Percentiles rank a stretch among this genome's conserved stretches.
These are phyloP conservation scores for Amanita exitialis DNA, from an alignment of 768 basidiomycete species.

Conservation along the genomic window DNA sequence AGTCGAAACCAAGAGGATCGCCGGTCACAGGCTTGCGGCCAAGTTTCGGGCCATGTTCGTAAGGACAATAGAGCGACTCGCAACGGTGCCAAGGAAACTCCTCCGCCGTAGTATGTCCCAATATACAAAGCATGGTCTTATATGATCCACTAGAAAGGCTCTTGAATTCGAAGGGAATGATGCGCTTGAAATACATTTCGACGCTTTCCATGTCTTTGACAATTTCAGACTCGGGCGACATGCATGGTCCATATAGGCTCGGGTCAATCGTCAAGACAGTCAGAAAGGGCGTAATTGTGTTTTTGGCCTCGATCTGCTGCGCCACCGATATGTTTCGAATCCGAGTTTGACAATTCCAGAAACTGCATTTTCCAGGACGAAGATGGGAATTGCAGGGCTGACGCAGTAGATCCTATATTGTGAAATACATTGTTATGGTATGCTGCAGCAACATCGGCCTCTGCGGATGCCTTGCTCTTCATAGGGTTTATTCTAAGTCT, in stretches of 20 bases:
- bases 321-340: neutral
- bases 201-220: neutral
- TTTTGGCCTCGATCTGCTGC: neutral
- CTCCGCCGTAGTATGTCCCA: neutral
- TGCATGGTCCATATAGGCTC: neutral
- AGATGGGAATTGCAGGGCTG: neutral
- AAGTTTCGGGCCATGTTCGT: neutral
- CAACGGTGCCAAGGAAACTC: neutral
- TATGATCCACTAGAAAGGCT: neutral
- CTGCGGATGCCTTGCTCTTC: neutral
- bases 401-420: neutral
- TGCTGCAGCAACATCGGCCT: neutral
- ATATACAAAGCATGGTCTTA: neutral
- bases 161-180: neutral
- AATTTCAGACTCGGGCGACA: neutral
- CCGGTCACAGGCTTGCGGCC: neutral
- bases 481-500: neutral
- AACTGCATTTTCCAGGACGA: neutral
- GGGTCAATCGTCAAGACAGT: neutral
- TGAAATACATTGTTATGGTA: neutral
- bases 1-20: neutral
- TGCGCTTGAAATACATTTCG: neutral
- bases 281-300: neutral
- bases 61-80: neutral
- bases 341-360: neutral